These are phyloP conservation scores for Athelia sp. DNA, from an alignment of 1,284 basidiomycete species.

Conservation along the genomic window DNA sequence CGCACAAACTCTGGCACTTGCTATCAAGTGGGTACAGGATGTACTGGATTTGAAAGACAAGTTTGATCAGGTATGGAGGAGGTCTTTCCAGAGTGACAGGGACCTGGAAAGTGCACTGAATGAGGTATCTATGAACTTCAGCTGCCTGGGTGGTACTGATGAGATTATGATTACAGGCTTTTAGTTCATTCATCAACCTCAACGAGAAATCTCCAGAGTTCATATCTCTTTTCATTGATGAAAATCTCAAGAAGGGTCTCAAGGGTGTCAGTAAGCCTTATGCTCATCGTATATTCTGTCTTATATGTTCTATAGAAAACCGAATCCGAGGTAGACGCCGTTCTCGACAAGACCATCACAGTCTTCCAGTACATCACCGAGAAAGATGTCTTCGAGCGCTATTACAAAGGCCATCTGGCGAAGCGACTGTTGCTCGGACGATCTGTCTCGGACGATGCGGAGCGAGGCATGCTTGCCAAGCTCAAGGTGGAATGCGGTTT, in stretches of 20 bases:
- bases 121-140: constrained; percentile 51
- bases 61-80: constrained; percentile 75
- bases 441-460: constrained; percentile 95
- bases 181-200: constrained; percentile 88
- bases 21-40: constrained; percentile 93
- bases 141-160: background rate
- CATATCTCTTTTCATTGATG: constrained; percentile 96
- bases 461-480: constrained; percentile 96
- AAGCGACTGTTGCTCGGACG: constrained; percentile 85
- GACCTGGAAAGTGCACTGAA: constrained; percentile 83
- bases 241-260: constrained; percentile 92
- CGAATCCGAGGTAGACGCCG: constrained; percentile 84
- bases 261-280: constrained; percentile 69
- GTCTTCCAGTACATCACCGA: constrained; percentile 94
- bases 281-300: background rate
- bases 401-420: constrained; percentile 96
- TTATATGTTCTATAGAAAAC: constrained; percentile 64
- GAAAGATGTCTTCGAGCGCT: constrained; percentile 97
- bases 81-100: constrained; percentile 72
- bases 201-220: constrained; percentile 91
- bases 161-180: constrained; percentile 55
- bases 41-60: constrained; percentile 90
- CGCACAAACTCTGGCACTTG: constrained; percentile 48
- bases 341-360: constrained; percentile 93
- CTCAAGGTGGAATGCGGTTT: constrained; percentile 96